Conservation (phyloP, 1,284 basidiomycete genomes). For the Retiboletus flavoniger region DNA sequence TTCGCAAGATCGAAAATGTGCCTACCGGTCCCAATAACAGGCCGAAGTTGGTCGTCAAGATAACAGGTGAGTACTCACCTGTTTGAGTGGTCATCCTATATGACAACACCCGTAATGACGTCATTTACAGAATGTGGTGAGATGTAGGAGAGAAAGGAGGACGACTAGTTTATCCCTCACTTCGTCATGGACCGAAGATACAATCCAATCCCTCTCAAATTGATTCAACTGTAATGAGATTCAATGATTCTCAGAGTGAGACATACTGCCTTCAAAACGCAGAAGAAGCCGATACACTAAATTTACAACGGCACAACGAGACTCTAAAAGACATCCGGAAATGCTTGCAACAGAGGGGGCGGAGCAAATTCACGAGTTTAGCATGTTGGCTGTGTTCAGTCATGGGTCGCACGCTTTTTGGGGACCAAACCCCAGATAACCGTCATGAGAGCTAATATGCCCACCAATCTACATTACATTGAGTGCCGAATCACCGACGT, state of each 20-base stretch:
- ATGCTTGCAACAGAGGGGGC: not conserved
- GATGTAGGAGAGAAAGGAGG: slow-evolving; percentile 21
- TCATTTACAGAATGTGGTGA: slow-evolving; percentile 31
- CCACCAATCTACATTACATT: slow-evolving; percentile 38
- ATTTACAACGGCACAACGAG: not conserved
- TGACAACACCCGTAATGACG: not conserved
- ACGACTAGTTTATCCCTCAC: not conserved
- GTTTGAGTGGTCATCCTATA: no score
- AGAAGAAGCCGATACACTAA: not conserved
- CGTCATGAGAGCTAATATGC: slow-evolving; percentile 43
- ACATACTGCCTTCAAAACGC: not conserved
- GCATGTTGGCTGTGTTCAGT: no score
- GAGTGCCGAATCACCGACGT: not conserved
- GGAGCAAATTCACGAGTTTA: not conserved
- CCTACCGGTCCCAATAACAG: slow-evolving; percentile 86
- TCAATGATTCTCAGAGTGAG: not conserved
- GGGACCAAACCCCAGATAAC: slow-evolving; percentile 44
- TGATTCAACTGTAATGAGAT: not conserved
- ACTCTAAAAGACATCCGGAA: not conserved
- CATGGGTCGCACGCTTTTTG: slow-evolving; percentile 7
- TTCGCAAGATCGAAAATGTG: slow-evolving; percentile 94
- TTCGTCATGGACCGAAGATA: not conserved
- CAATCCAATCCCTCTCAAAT: not conserved
- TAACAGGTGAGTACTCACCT: slow-evolving; percentile 71
- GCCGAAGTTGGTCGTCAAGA: slow-evolving; percentile 82